phyloP scores from a whole-genome alignment of 805 yeast genomes.

The Torulaspora indica region DNA sequence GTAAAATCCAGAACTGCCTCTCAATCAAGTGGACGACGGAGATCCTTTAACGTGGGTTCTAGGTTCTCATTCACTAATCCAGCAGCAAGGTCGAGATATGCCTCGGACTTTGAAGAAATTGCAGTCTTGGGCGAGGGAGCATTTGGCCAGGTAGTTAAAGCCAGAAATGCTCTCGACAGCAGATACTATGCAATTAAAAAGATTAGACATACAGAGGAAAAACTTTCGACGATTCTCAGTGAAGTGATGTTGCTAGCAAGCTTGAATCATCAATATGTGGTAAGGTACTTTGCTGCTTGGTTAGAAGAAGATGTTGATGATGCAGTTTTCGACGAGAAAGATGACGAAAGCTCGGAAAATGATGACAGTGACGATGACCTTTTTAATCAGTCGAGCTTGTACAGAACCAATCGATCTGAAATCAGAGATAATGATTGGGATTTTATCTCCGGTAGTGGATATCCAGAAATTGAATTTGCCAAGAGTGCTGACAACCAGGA shows the following conservation, averaged over 20 bases:
- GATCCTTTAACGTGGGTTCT: slow-evolving; percentile 42
- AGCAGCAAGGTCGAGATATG: slow-evolving; percentile 60
- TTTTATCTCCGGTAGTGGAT: slow-evolving; percentile 52
- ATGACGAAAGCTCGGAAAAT: slow-evolving; percentile 27
- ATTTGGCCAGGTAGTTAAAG: slow-evolving; percentile 97
- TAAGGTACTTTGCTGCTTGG: slow-evolving; percentile 97
- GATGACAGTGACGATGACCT: slow-evolving; percentile 16
- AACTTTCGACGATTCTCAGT: slow-evolving; percentile 72
- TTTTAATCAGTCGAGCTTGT: slow-evolving; percentile 31
- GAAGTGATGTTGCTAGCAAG: slow-evolving; percentile 92
- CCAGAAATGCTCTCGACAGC: slow-evolving; percentile 88
- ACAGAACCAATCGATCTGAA: slow-evolving; percentile 32
- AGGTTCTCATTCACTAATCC: slow-evolving; percentile 34
- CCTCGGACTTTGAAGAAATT: slow-evolving; percentile 91
- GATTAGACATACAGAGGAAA: slow-evolving; percentile 74
- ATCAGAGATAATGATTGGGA: slow-evolving; percentile 45
- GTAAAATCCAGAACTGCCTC: slow-evolving; percentile 23
- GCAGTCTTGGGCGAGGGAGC: slow-evolving; percentile 92
- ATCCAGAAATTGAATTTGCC: slow-evolving; percentile 54
- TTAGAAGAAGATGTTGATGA: slow-evolving; percentile 64
- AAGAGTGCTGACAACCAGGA: slow-evolving; percentile 31
- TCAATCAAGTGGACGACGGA: slow-evolving; percentile 32
- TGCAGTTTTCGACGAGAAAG: slow-evolving; percentile 35
- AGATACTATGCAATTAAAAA: slow-evolving; percentile 92
- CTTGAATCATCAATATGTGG: slow-evolving; percentile 91